Evolutionary conservation across 1,284 basidiomycete species (phyloP).

Genomic region (Rhizopogon hawkerae): DNA sequence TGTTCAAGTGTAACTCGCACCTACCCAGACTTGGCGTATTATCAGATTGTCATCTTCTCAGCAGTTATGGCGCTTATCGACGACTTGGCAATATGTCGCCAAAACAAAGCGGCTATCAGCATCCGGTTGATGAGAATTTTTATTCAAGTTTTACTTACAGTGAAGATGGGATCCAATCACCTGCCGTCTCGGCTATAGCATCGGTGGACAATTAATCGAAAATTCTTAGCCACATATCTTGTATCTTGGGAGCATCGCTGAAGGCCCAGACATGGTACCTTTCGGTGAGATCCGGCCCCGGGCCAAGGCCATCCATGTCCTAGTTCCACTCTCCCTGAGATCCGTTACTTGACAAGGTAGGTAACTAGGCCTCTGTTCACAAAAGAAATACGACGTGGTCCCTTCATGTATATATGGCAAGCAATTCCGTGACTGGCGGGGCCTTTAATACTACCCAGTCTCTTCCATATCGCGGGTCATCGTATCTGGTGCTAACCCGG

Average conservation of each 20-base stretch:
- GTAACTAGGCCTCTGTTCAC: not conserved
- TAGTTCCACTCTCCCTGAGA: not conserved
- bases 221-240: constrained; percentile 4
- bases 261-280: not conserved
- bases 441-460: constrained; percentile 3
- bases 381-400: not conserved
- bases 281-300: constrained; percentile 3
- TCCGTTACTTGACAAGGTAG: not conserved
- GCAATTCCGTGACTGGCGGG: constrained; percentile 11
- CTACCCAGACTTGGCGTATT: not conserved
- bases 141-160: not conserved
- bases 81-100: not conserved
- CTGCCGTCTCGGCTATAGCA: not conserved
- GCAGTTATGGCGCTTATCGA: not conserved
- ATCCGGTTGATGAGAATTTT: not conserved
- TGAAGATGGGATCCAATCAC: not conserved
- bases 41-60: not conserved
- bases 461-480: constrained; percentile 11
- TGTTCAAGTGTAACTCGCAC: not conserved
- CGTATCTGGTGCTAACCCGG: constrained; percentile 12
- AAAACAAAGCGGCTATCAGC: not conserved
- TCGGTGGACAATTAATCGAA: constrained; percentile 3
- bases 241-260: not conserved
- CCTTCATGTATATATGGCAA: not conserved
- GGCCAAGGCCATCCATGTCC: not conserved